Conservation (phyloP, 2,329 filamentous ascomycete genomes). For the Stenocarpella maydis region DNA sequence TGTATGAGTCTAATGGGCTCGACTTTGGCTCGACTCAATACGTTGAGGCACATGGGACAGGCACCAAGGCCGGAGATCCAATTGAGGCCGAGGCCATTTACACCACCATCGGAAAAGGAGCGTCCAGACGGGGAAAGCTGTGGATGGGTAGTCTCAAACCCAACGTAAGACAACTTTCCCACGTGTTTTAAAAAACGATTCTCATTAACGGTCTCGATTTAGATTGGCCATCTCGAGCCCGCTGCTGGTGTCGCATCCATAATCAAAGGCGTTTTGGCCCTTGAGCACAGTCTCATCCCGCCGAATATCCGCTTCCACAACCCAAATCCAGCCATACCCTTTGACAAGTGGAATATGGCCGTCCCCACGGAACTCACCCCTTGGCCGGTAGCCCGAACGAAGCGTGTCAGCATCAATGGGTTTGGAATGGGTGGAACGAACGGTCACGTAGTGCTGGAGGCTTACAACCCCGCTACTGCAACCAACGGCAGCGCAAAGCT, state of each 20-base stretch:
- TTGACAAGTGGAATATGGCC: conserved; percentile 59
- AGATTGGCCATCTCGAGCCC: conserved; percentile 13
- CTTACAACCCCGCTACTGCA: neutral
- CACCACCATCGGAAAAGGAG: conserved; percentile 20
- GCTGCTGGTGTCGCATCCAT: conserved; percentile 9
- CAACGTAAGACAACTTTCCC: conserved; percentile 35
- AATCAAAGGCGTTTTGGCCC: conserved; percentile 14
- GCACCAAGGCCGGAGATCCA: conserved; percentile 17
- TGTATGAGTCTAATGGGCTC: conserved; percentile 51
- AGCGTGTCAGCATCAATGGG: conserved; percentile 58
- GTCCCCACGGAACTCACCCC: conserved; percentile 53
- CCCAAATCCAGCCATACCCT: conserved; percentile 58
- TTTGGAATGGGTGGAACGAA: conserved; percentile 59
- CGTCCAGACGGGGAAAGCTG: conserved; percentile 32
- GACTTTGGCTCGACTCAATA: conserved; percentile 41
- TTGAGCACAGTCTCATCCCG: conserved; percentile 47
- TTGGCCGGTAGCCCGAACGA: conserved; percentile 55
- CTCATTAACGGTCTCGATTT: neutral
- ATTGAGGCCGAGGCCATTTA: conserved; percentile 21
- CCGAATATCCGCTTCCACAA: conserved; percentile 59
- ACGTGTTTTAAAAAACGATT: too few species aligned
- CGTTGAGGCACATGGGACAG: conserved; percentile 19
- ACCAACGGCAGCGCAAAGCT: conserved; percentile 5
- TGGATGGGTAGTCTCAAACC: conserved; percentile 46
- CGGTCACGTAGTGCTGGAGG: conserved; percentile 44